Conservation (phyloP, 106 monocot species). For the Dioscorea dumetorum region DNA sequence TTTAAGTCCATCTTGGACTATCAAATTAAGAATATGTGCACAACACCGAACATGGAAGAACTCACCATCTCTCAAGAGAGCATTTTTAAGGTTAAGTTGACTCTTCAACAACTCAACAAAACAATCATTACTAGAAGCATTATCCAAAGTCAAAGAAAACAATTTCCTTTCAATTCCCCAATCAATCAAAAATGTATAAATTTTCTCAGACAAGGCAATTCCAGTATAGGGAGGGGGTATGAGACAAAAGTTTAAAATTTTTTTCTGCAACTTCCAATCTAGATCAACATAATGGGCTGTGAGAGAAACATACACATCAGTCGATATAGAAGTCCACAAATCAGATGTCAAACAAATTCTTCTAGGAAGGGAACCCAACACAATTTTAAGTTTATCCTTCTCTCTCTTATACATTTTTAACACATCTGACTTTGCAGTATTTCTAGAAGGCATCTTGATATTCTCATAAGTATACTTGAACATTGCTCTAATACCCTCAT, state of each 20-base stretch:
- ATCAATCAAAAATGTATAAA: neutral
- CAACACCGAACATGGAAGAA: conserved; percentile 1
- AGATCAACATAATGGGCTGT: conserved; percentile 5
- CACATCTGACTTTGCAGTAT: neutral
- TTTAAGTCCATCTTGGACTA: conserved; percentile 9
- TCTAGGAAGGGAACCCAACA: neutral
- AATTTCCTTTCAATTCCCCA: conserved; percentile 1
- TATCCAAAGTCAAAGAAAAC: conserved; percentile 8
- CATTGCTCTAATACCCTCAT: neutral
- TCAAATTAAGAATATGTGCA: conserved; percentile 12
- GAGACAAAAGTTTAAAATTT: neutral
- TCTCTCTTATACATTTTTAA: neutral
- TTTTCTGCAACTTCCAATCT: neutral
- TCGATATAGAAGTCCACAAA: conserved; percentile 2
- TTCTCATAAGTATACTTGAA: neutral
- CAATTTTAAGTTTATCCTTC: neutral
- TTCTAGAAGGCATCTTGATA: neutral
- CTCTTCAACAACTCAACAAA: conserved; percentile 2
- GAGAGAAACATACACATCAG: conserved; percentile 6
- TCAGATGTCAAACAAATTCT: conserved; percentile 10
- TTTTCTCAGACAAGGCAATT: neutral
- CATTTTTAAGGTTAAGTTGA: neutral
- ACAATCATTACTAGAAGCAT: conserved; percentile 3
- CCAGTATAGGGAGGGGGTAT: neutral
- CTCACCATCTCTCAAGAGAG: neutral